Percentiles rank a stretch among this genome's conserved stretches.
These are phyloP conservation scores for Wickerhamomyces bisporus DNA, from an alignment of 805 yeast species.

Conservation along the genomic window DNA sequence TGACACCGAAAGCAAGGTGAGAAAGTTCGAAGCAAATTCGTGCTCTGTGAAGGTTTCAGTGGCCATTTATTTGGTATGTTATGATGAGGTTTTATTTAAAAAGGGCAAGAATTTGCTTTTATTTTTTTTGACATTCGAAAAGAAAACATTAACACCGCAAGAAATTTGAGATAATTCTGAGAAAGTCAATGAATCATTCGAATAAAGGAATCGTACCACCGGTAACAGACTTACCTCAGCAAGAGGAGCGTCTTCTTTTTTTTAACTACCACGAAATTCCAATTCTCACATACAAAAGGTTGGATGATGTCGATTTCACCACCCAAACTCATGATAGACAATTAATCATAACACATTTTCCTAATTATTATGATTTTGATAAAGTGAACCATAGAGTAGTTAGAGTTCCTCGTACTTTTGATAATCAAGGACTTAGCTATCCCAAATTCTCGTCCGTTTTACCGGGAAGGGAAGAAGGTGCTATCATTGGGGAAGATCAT, in stretches of 20 bases:
- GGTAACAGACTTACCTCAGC: slow-evolving; percentile 17
- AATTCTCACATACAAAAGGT: slow-evolving; percentile 18
- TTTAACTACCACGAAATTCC: slow-evolving; percentile 62
- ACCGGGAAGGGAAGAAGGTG: slow-evolving; percentile 67
- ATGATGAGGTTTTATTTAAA: not conserved
- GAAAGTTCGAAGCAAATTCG: slow-evolving; percentile 3
- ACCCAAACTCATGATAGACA: slow-evolving; percentile 26
- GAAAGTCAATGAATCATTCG: not conserved
- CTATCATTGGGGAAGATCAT: slow-evolving; percentile 29
- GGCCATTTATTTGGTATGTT: not conserved
- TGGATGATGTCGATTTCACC: not conserved
- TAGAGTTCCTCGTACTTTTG: slow-evolving; percentile 53
- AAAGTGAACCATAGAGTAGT: slow-evolving; percentile 49
- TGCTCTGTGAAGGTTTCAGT: not conserved
- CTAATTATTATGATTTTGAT: slow-evolving; percentile 43
- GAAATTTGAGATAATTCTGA: too few relatives aligned
- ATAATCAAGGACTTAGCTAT: slow-evolving; percentile 26
- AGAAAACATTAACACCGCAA: too few relatives aligned
- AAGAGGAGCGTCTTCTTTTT: slow-evolving; percentile 29
- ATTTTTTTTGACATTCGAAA: too few relatives aligned
- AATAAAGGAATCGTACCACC: slow-evolving; percentile 5
- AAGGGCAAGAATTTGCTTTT: not conserved
- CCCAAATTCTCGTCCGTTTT: slow-evolving; percentile 51
- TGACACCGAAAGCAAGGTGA: not conserved
- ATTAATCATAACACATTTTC: slow-evolving; percentile 60